Conservation (phyloP, 768 basidiomycete species). For the Hydnomerulius pinastri region DNA sequence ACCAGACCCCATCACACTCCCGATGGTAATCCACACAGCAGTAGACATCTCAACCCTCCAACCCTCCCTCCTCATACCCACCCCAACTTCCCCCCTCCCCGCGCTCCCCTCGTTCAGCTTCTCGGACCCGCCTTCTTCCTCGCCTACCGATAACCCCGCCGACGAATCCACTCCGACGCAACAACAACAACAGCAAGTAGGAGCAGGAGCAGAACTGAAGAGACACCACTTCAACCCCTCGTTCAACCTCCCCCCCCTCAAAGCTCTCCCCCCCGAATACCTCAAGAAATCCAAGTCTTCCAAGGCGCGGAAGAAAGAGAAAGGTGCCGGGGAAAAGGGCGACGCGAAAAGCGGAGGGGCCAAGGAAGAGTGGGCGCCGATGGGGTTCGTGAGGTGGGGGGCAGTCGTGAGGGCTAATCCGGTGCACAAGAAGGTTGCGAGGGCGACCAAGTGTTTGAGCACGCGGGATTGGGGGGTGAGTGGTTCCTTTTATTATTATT, state of each 20-base stretch:
- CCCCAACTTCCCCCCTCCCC: slow-evolving; percentile 36
- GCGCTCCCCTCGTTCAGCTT: slow-evolving; percentile 35
- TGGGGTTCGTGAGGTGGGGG: slow-evolving; percentile 72
- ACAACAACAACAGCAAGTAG: slow-evolving; percentile 10
- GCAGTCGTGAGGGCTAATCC: slow-evolving; percentile 79
- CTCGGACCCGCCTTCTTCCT: no score
- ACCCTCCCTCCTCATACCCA: slow-evolving; percentile 36
- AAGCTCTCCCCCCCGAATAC: slow-evolving; percentile 55
- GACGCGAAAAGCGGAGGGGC: slow-evolving; percentile 53
- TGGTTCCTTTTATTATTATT: slow-evolving; percentile 26
- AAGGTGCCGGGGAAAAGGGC: slow-evolving; percentile 40
- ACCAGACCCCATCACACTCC: slow-evolving; percentile 7
- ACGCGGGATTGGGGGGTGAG: slow-evolving; percentile 84
- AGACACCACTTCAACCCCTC: slow-evolving; percentile 44
- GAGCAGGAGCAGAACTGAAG: slow-evolving; percentile 17
- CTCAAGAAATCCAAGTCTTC: slow-evolving; percentile 48
- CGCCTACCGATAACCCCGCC: slow-evolving; percentile 32
- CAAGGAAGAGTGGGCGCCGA: slow-evolving; percentile 62
- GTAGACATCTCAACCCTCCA: slow-evolving; percentile 30
- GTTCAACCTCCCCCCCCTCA: slow-evolving; percentile 59
- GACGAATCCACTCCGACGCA: slow-evolving; percentile 24
- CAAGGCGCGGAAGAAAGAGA: slow-evolving; percentile 55
- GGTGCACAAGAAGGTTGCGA: slow-evolving; percentile 65
- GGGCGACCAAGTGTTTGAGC: slow-evolving; percentile 75
- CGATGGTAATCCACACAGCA: slow-evolving; percentile 26